Evolutionary conservation across 192 early-diverging fungal genomes (phyloP), one percentile per base, ranked within the genome.

Genomic region (Coemansia sp.): DNA sequence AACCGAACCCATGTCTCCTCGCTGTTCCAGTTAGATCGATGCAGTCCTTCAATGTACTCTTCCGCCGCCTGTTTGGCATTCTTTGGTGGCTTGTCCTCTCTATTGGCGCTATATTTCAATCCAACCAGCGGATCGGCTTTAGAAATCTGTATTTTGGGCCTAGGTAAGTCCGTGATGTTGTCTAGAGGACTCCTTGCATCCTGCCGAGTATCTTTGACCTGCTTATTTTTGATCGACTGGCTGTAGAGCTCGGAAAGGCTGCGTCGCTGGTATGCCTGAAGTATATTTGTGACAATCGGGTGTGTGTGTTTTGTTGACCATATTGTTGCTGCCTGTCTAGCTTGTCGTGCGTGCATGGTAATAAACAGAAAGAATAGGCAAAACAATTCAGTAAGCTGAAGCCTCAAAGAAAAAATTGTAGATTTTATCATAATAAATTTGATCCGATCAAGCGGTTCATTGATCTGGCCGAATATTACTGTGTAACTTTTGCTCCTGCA

Each of bases 1-100:
- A 68, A 68, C 13, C 62, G 57, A 23, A 63, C 42, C 61, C 58
- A 75, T 14, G 55, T 68, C 39, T 65, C 58, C 19, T 75, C 72
- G 13, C 52, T 41, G 39, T 30, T 41, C 72, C 72, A 75, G 9
- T 44, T 18, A 18, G 53, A n/a, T 11, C 16, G 45, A 50, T 75
- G 72, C 14, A 75, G 53, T 13, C 52, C 53, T 11, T 31, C 2
- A 4, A 56, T 64, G 19, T 64, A 68, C 3, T 28, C 43, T 6
- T 52, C 49, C 5, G 61, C 61, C 2, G 20, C n/a, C 1, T 35
- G 35, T 37, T 67, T 50, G 33, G 59, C 50, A 10, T 48, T 35
- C 11, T 30, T 36, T 8, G 15, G 6, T 19, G 41, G 39, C 9
- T 47, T 18, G 45, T 30, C n/a, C 20, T 19, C 23, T 26, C 23